Percentiles rank a stretch among this genome's conserved stretches.
Evolutionary conservation across 1,284 basidiomycete genomes (phyloP).

Genomic region (Ceratobasidium sp.): DNA sequence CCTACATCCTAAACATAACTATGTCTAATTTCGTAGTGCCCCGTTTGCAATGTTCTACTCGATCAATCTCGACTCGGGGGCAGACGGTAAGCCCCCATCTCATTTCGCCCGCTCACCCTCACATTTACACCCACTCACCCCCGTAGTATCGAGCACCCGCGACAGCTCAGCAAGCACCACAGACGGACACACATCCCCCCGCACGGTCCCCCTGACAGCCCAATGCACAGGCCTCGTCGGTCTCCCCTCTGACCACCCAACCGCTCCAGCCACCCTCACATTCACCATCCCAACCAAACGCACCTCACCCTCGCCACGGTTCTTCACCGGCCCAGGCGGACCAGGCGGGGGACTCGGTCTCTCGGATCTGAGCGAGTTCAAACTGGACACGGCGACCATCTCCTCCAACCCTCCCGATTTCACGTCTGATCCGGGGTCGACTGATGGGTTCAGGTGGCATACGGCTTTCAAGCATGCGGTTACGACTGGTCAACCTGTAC

Average conservation of each 20-base stretch:
- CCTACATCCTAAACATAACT: no score
- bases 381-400: constrained; percentile 9
- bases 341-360: not conserved
- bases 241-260: constrained; percentile 35
- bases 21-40: constrained; percentile 11
- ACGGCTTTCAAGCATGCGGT: constrained; percentile 15
- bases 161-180: constrained; percentile 17
- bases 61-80: not conserved
- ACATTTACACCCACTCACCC: not conserved
- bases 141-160: not conserved
- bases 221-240: constrained; percentile 37
- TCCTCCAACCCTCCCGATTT: constrained; percentile 14
- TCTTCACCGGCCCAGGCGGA: not conserved
- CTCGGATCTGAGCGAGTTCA: not conserved
- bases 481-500: constrained; percentile 28
- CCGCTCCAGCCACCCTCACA: constrained; percentile 10
- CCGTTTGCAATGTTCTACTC: constrained; percentile 31
- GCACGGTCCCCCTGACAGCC: constrained; percentile 21
- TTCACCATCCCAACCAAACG: constrained; percentile 18
- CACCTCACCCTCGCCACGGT: constrained; percentile 18
- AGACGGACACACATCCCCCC: constrained; percentile 11
- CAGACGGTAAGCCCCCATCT: not conserved
- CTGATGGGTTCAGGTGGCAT: constrained; percentile 1
- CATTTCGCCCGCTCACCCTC: not conserved
- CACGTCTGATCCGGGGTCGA: not conserved